Evolutionary conservation across 148 eudicot species (phyloP).

Genomic region (Camellia japonica): DNA sequence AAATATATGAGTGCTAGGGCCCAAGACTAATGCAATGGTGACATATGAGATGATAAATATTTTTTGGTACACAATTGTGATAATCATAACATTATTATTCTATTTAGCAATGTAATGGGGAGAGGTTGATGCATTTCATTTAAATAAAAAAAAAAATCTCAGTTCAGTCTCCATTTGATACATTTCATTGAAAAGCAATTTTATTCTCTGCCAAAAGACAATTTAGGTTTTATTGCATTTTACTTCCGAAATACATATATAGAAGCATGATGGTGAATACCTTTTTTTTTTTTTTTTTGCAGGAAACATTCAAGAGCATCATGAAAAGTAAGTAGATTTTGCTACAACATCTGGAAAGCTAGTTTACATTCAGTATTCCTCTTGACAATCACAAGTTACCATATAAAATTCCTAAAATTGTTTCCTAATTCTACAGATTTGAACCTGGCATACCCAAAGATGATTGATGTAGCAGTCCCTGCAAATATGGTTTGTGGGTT

Average conservation of each 20-base stretch:
- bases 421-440: constrained; percentile 52
- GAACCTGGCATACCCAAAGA: constrained; percentile 83
- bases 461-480: constrained; percentile 91
- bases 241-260: not conserved
- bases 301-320: constrained; percentile 82
- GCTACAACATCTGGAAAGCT: not conserved
- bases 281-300: constrained; percentile 17
- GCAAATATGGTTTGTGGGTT: constrained; percentile 91
- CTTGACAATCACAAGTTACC: not conserved
- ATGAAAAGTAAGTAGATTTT: constrained; percentile 69
- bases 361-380: not conserved
- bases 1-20: too few relatives aligned
- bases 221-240: not conserved
- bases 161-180: too few relatives aligned
- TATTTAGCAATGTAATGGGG: not conserved
- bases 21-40: too few relatives aligned
- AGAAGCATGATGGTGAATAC: not conserved
- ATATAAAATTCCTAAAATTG: not conserved
- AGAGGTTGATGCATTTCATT: not conserved
- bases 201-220: not conserved
- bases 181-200: not conserved
- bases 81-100: not conserved
- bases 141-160: too few relatives aligned
- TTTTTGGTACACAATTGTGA: too few relatives aligned
- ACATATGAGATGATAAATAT: too few relatives aligned